Evolutionary conservation across 2,329 filamentous ascomycete genomes (phyloP), one percentile per base, ranked within the genome.

Genomic region (Curvularia sp.): DNA sequence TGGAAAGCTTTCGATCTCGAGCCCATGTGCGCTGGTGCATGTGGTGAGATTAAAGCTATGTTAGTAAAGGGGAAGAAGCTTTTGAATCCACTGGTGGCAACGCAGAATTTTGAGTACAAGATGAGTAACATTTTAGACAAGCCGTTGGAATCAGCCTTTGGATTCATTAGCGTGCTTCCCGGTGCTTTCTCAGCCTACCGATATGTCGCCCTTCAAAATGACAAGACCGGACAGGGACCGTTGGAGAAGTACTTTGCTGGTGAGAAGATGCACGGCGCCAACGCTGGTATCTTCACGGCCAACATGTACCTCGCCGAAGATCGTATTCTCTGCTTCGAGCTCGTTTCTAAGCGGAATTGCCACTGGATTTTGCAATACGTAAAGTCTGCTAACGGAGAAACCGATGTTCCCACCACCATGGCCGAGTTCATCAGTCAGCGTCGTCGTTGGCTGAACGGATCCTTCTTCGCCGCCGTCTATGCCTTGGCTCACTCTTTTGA

Each of bases 281-380:
- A 93, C 66, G 94, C 94, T 12, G 95, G 94, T 74, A 94, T 98
- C 65, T 99, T 99, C 80, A 97, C 94, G 2, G 94, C 95, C 67
- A 99, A 99, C 79, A 99, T 99, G 95, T 99, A 98, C 75, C 86
- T 99, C 58, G 95, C 95, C 55, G 95, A 99, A 76, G 95, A 99
- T 85, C 92, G 95, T 83, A 99, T 99, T 75, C 88, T 99, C 35
- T 99, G 95, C 79, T 99, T 97, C 84, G 95, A 99, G 80, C 88
- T 99, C 51, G 95, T 99, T 61, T 92, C 93, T 46, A 99, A 99
- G 82, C 88, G 95, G 64, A 97, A 97, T 75, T 97, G 93, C 76
- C 91, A 94, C 73, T 99, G 95, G 95, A 91, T 98, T 60, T 80
- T 99, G 70, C 93, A 97, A 74, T 99, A 99, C 74, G 95, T 99